Conservation (phyloP, 1,139 yeast genomes). For the Pneumocystis sp. region DNA sequence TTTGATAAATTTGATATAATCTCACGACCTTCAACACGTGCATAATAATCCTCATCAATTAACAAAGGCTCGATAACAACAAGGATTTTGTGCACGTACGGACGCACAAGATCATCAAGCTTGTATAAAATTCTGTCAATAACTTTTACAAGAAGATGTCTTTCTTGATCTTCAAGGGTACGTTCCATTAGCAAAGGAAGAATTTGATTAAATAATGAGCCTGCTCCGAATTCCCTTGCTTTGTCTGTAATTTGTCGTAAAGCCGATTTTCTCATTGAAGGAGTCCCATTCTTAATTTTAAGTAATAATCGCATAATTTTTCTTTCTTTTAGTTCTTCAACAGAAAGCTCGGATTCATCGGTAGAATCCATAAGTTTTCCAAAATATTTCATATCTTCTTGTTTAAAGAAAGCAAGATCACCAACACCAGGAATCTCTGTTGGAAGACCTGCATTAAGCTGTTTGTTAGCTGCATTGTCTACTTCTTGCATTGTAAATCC, state of each 20-base stretch:
- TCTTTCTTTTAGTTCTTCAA: conserved; percentile 45
- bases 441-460: conserved; percentile 25
- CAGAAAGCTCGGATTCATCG: conserved; percentile 27
- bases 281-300: conserved; percentile 65
- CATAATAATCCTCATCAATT: conserved; percentile 60
- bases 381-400: conserved; percentile 59
- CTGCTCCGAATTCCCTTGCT: conserved; percentile 55
- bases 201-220: conserved; percentile 48
- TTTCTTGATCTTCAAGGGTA: conserved; percentile 62
- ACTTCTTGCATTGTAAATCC: conserved; percentile 7
- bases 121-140: conserved; percentile 53
- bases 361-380: conserved; percentile 39
- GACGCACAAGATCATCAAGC: conserved; percentile 50
- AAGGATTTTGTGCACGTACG: conserved; percentile 58
- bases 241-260: conserved; percentile 51
- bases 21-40: conserved; percentile 68
- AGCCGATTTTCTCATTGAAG: conserved; percentile 52
- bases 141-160: conserved; percentile 66
- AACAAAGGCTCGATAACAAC: conserved; percentile 66
- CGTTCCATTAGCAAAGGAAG: conserved; percentile 65
- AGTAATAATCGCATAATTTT: conserved; percentile 50
- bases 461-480: conserved; percentile 20
- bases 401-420: conserved; percentile 52
- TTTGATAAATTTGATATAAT: conserved; percentile 58
- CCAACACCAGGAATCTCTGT: conserved; percentile 50